These are phyloP conservation scores for Lachancea thermotolerans DNA, from an alignment of 805 yeast genomes.

Conservation along the genomic window DNA sequence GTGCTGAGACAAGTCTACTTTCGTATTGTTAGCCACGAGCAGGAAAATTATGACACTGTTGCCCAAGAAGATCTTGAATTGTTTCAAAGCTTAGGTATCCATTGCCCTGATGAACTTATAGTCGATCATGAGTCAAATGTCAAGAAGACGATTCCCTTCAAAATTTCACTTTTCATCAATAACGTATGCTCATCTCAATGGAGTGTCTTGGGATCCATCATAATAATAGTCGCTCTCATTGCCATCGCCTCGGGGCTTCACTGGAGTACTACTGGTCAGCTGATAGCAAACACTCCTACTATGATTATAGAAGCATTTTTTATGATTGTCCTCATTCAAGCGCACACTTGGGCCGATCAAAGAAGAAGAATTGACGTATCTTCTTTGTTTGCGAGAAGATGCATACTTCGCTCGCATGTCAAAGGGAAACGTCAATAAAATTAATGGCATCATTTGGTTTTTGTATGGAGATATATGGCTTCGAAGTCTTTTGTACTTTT, in stretches of 20 bases:
- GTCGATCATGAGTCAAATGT: not conserved
- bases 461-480: too few relatives aligned
- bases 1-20: constrained; percentile 35
- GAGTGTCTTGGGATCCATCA: constrained; percentile 29
- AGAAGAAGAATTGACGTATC: constrained; percentile 23
- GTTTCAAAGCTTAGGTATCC: constrained; percentile 24
- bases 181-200: constrained; percentile 29
- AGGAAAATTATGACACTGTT: constrained; percentile 23
- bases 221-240: constrained; percentile 28
- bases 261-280: constrained; percentile 38
- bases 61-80: constrained; percentile 31
- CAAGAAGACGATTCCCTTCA: constrained; percentile 15
- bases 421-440: not conserved
- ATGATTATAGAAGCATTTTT: constrained; percentile 41
- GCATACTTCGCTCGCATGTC: constrained; percentile 9
- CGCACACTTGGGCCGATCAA: constrained; percentile 32
- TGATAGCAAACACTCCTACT: constrained; percentile 37
- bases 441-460: too few relatives aligned
- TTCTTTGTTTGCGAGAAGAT: constrained; percentile 19
- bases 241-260: constrained; percentile 30
- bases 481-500: too few relatives aligned
- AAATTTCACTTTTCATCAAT: constrained; percentile 24
- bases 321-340: constrained; percentile 34
- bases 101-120: constrained; percentile 19
- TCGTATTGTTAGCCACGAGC: constrained; percentile 24